Evolutionary conservation across 352 stramenopile species (phyloP), one percentile per base, ranked within the genome.

Genomic region (Globisporangium takayamanum): DNA sequence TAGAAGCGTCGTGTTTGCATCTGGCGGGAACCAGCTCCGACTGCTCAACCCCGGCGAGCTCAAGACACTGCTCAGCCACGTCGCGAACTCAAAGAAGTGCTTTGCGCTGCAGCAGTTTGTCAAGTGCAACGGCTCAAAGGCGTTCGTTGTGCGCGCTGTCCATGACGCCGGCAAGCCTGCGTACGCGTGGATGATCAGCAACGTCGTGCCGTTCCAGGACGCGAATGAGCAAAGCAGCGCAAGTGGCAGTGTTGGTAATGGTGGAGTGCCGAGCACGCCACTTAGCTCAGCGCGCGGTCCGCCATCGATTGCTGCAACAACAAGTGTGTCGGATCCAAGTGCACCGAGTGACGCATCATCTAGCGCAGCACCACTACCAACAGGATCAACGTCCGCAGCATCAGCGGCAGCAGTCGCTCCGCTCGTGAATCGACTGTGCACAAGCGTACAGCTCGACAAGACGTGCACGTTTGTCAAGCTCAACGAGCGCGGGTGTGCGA

Each of bases 131-230:
- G 81, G 80, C 12, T 73, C 80, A 1, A 90, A 89, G 53, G 78
- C 81, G 25, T 92, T 89, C 47, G 57, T 92, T 5, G 74, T 92
- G 25, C 71, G 84, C 2, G 70, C 76, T 8, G 71, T 92, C 5
- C 86, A 88, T 44, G 81, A 92, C 44, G 59, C 67, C 0, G 69
- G 70, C 5, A 88, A 89, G 30, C 76, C 84, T 47, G 26, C 72
- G 7, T 78, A 75, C 30, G 84, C 77, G 11, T 94, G 84, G 84
- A 90, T 92, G 76, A 84, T 94, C 62, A 92, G 72, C 63, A 94
- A 92, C 58, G 75, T 70, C 14, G 63, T 69, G 15, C 52, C 78
- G 10, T 77, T 88, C 33, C 68, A 75, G 52, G 70, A 74, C 11
- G 44, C 22, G 0, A 55, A 30, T 12, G 44, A 37, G 6, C n/a